phyloP scores from a whole-genome alignment of 306 rosid genomes.

The Arachis hypogaea region DNA sequence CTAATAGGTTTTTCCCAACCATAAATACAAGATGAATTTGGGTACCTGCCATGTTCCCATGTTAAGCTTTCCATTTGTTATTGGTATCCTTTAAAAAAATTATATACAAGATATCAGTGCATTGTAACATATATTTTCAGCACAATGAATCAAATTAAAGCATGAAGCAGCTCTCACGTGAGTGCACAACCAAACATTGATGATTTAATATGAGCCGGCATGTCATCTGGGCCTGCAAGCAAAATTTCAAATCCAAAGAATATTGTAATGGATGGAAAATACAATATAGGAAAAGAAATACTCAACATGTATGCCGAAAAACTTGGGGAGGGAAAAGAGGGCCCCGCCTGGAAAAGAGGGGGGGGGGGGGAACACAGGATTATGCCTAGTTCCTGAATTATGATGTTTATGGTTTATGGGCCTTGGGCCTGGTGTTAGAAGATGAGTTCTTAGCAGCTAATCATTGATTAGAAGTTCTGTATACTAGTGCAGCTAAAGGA shows the following conservation, averaged over 20 bases:
- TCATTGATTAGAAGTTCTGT: no score
- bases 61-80: slow-evolving; percentile 89
- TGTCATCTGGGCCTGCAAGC: slow-evolving; percentile 90
- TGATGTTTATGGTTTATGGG: no score
- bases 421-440: no score
- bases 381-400: neutral
- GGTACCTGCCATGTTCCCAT: slow-evolving; percentile 98
- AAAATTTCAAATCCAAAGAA: slow-evolving; percentile 38
- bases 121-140: slow-evolving; percentile 27
- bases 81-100: slow-evolving; percentile 66
- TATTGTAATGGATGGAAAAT: neutral
- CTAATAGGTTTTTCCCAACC: slow-evolving; percentile 31
- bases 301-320: slow-evolving; percentile 2
- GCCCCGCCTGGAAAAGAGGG: no score
- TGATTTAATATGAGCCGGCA: slow-evolving; percentile 98
- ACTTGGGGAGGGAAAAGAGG: no score
- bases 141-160: slow-evolving; percentile 29
- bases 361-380: neutral
- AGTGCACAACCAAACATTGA: slow-evolving; percentile 91
- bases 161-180: slow-evolving; percentile 52
- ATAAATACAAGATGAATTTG: neutral
- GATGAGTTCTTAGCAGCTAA: no score
- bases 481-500: no score
- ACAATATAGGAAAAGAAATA: slow-evolving; percentile 1
- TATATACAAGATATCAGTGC: slow-evolving; percentile 31